Percentiles rank a stretch among this genome's conserved stretches.
phyloP scores from a whole-genome alignment of 768 basidiomycete genomes.

The Amanita pallidorosea region DNA sequence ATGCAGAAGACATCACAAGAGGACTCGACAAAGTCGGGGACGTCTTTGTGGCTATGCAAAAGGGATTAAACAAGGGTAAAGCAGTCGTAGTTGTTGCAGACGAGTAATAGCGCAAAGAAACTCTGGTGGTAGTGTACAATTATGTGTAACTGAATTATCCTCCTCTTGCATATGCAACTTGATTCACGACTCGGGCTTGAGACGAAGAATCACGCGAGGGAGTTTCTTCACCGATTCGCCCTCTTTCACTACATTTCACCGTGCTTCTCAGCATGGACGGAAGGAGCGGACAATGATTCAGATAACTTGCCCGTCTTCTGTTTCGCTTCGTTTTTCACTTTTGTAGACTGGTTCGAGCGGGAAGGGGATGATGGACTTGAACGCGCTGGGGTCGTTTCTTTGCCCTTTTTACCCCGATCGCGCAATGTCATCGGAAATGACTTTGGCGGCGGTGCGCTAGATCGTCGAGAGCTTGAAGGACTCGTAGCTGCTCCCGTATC shows the following conservation, averaged over 20 bases:
- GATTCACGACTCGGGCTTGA: slow-evolving; percentile 23
- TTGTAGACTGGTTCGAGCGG: slow-evolving; percentile 1
- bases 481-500: slow-evolving; percentile 18
- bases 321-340: neutral
- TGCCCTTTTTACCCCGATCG: slow-evolving; percentile 35
- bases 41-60: slow-evolving; percentile 20
- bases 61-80: slow-evolving; percentile 25
- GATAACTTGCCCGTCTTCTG: neutral
- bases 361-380: slow-evolving; percentile 9
- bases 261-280: neutral
- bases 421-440: slow-evolving; percentile 38
- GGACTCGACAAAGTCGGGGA: slow-evolving; percentile 33
- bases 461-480: slow-evolving; percentile 12
- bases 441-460: slow-evolving; percentile 10
- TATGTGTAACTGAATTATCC: too few relatives aligned
- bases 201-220: slow-evolving; percentile 44
- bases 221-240: slow-evolving; percentile 27
- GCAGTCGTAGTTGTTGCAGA: slow-evolving; percentile 24
- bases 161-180: too few relatives aligned
- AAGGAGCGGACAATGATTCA: neutral
- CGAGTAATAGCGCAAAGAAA: slow-evolving; percentile 13
- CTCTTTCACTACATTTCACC: slow-evolving; percentile 2
- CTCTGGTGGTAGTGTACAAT: too few relatives aligned
- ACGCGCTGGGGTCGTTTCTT: slow-evolving; percentile 10
- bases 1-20: slow-evolving; percentile 30